Evolutionary conservation across 257 asterid species (phyloP), one percentile per base, ranked within the genome.

Genomic region (Penstemon davidsonii): DNA sequence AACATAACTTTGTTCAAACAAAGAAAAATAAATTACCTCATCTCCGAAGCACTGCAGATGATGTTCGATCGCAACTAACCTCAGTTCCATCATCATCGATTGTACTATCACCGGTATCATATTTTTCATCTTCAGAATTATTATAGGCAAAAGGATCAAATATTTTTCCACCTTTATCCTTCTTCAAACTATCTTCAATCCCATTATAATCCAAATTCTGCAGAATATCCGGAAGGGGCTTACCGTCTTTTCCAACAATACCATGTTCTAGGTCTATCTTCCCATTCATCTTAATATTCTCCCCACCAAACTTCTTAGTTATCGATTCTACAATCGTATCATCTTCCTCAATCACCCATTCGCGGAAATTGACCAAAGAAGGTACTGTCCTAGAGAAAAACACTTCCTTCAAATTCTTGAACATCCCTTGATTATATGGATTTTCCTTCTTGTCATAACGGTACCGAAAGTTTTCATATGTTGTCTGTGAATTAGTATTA

Each of bases 361-460:
- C 89, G 8, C 95, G 87, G 77, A 89, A 92, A 70, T 92, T 82
- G 67, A 89, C 75, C 67, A 74, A 55, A 62, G 95, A 60, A 41
- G 87, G 85, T 13, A 71, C 75, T 9, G 78, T 53, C 81, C 66
- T 81, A 3, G 95, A 78, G 82, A 85, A 77, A 55, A 86, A 68
- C 47, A 86, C 73, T 75, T 92, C 96, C 75, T 67, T 80, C 71
- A 92, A 75, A 83, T 92, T 92, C 56, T 55, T 72, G 42, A 81
- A 8, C 49, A 83, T 63, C 44, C 98, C 95, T 4, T 45, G 79
- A 49, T 84, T 86, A 55, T 77, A 88, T 8, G 97, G 97, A 58
- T 92, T 92, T 70, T 82, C 88, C 83, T 78, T 87, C 88, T 76
- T 87, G 39, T 92, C 97, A 66, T 92, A 89, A 54, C 91, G 93